Evolutionary conservation across 257 asterid genomes (phyloP).

Genomic region (Oldenlandia corymbosa): DNA sequence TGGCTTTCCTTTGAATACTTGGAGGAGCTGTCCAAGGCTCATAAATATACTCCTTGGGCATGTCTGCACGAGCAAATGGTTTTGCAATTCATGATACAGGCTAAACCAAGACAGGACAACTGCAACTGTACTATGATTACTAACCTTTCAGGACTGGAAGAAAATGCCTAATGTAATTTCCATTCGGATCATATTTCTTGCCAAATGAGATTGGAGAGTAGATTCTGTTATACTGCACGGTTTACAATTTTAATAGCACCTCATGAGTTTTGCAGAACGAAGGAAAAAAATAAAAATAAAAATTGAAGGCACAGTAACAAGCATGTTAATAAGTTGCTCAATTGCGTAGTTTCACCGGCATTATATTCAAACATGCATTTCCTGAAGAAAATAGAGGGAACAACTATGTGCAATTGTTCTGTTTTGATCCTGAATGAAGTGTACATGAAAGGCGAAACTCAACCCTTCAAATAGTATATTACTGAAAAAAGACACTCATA

Average conservation of each 20-base stretch:
- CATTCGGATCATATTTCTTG: constrained; percentile 83
- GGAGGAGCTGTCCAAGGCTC: constrained; percentile 97
- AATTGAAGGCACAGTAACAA: neutral
- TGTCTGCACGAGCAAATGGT: constrained; percentile 43
- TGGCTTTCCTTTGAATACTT: constrained; percentile 72
- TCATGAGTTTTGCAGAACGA: neutral
- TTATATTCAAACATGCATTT: neutral
- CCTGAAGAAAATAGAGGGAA: neutral
- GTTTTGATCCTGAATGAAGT: neutral
- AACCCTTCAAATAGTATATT: neutral
- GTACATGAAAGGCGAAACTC: neutral
- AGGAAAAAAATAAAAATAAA: neutral
- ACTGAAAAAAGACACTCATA: neutral
- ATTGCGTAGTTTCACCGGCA: neutral
- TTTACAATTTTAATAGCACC: constrained; percentile 15
- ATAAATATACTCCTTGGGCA: constrained; percentile 93
- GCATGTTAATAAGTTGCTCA: neutral
- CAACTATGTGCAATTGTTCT: neutral
- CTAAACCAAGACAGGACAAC: constrained; percentile 17
- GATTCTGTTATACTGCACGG: constrained; percentile 70
- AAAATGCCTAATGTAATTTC: constrained; percentile 76
- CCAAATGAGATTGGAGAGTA: constrained; percentile 95
- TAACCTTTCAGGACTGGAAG: constrained; percentile 84
- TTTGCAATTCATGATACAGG: constrained; percentile 7
- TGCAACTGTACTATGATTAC: constrained; percentile 6